Conservation (phyloP, 2,329 filamentous ascomycete genomes). For the Aaosphaeria arxii region DNA sequence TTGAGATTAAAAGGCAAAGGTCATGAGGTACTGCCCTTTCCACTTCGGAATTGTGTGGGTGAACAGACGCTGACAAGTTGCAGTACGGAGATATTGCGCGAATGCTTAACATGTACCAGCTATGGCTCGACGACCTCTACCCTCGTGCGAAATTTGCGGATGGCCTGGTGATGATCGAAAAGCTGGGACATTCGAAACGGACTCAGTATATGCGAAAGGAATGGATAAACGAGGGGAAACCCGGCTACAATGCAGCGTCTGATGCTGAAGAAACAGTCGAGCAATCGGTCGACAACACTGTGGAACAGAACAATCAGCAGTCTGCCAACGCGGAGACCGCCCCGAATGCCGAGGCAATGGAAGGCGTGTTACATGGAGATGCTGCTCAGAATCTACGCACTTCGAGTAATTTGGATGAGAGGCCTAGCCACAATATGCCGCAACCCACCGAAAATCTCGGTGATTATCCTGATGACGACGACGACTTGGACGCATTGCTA, state of each 20-base stretch:
- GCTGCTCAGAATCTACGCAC: neutral
- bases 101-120: constrained; percentile 85
- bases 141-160: constrained; percentile 93
- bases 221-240: constrained; percentile 78
- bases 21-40: constrained; percentile 65
- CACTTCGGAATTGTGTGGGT: neutral
- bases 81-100: constrained; percentile 81
- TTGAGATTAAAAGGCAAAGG: constrained; percentile 89
- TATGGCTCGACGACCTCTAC: constrained; percentile 96
- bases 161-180: constrained; percentile 86
- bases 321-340: constrained; percentile 1
- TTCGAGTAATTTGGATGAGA: neutral
- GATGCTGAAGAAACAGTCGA: constrained; percentile 16
- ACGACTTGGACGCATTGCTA: constrained; percentile 55
- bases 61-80: constrained; percentile 9
- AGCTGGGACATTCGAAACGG: constrained; percentile 79
- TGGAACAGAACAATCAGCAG: constrained; percentile 16
- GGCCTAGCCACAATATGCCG: too few relatives aligned
- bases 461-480: constrained; percentile 33
- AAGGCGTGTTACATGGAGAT: neutral
- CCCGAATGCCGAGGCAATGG: neutral
- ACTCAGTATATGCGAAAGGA: constrained; percentile 72
- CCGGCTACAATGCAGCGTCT: constrained; percentile 37
- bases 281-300: neutral
- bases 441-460: too few relatives aligned